Percentiles rank a stretch among this genome's conserved stretches.
Conservation (phyloP, 768 basidiomycete species). For the Mycena venus region DNA sequence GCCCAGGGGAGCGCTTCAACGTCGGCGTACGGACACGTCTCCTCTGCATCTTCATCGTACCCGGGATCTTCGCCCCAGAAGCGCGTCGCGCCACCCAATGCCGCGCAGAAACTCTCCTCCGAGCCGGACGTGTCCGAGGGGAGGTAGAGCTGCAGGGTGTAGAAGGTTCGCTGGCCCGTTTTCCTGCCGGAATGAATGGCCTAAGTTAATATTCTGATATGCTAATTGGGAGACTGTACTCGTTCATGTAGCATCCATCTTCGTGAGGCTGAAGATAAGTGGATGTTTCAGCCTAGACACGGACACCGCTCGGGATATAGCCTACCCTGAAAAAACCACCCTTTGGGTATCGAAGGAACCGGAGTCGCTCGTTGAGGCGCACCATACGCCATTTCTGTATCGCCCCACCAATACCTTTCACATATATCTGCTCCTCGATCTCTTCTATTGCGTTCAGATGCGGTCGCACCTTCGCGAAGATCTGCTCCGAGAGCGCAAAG, state of each 20-base stretch:
- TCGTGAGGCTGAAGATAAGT: background rate
- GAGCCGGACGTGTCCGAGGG: slow-evolving; percentile 25
- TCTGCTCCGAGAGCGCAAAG: slow-evolving; percentile 13
- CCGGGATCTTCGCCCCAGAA: background rate
- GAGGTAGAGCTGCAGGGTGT: slow-evolving; percentile 31
- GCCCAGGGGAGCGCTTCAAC: background rate
- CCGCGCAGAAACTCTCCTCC: slow-evolving; percentile 13
- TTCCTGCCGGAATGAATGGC: background rate
- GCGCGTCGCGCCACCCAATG: slow-evolving; percentile 24
- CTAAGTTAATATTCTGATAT: too few species aligned
- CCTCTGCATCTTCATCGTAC: background rate
- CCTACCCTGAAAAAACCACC: slow-evolving; percentile 19
- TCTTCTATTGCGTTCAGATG: slow-evolving; percentile 27
- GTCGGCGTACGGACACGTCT: background rate
- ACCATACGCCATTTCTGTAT: slow-evolving; percentile 32
- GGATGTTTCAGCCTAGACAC: too few species aligned
- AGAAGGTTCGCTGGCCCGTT: slow-evolving; percentile 22
- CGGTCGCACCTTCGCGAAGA: slow-evolving; percentile 23
- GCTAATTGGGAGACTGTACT: background rate
- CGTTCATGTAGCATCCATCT: slow-evolving; percentile 12
- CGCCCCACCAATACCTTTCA: background rate
- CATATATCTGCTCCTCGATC: slow-evolving; percentile 20
- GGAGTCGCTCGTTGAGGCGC: slow-evolving; percentile 29
- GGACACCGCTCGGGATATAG: too few species aligned
- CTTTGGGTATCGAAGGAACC: slow-evolving; percentile 25